These are phyloP conservation scores for Ophiostoma australiae DNA, from an alignment of 2,329 filamentous ascomycete genomes.

Conservation along the genomic window DNA sequence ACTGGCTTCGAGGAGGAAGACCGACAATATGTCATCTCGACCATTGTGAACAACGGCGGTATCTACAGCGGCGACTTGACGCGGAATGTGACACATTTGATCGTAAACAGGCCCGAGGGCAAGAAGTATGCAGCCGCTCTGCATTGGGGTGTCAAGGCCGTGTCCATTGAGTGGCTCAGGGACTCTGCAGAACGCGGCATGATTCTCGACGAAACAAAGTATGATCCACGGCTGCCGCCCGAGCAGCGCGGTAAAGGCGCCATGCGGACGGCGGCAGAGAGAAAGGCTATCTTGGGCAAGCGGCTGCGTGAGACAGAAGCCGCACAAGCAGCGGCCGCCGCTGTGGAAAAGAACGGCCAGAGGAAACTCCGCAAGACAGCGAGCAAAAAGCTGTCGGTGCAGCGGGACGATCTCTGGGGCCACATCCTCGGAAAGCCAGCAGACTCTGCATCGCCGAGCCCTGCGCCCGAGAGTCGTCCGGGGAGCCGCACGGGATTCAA, in stretches of 20 bases:
- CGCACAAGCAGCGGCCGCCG: conserved; percentile 36
- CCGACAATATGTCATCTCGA: conserved; percentile 64
- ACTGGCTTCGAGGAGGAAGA: conserved; percentile 58
- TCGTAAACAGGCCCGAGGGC: conserved; percentile 72
- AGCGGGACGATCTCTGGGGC: conserved; percentile 82
- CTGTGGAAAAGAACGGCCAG: conserved; percentile 51
- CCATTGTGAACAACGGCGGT: conserved; percentile 67
- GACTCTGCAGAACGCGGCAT: conserved; percentile 82
- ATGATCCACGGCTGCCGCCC: conserved; percentile 65
- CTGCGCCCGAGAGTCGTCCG: not conserved
- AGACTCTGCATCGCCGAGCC: not conserved
- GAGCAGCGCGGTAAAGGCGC: conserved; percentile 66
- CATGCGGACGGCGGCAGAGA: conserved; percentile 41
- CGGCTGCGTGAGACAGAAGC: conserved; percentile 47
- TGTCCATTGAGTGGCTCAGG: conserved; percentile 78
- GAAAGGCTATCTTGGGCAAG: conserved; percentile 52
- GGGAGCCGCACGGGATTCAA: not conserved
- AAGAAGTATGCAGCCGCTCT: conserved; percentile 88
- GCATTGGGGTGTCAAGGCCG: conserved; percentile 72
- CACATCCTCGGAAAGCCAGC: conserved; percentile 63
- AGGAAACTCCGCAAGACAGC: conserved; percentile 84
- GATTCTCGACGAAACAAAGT: conserved; percentile 82
- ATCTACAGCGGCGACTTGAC: conserved; percentile 83
- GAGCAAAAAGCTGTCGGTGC: conserved; percentile 74
- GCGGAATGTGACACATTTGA: conserved; percentile 77